Conservation (phyloP, 306 rosid species). For the Vigna trinervia region DNA sequence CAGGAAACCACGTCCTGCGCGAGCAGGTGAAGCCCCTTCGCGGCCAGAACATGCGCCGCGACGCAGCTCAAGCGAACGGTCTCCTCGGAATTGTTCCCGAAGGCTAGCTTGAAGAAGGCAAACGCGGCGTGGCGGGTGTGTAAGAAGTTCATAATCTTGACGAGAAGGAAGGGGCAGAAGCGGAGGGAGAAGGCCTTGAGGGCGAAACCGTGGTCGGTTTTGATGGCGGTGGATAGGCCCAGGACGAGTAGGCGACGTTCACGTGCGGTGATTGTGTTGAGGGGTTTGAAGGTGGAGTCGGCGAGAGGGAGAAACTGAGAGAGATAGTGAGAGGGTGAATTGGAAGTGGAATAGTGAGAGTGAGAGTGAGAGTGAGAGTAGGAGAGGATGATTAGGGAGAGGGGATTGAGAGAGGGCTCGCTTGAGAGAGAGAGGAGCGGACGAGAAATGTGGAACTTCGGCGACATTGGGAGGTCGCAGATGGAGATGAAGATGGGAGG, state of each 20-base stretch:
- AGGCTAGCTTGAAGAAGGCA: constrained; percentile 73
- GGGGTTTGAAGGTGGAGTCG: constrained; percentile 39
- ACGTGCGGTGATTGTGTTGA: constrained; percentile 50
- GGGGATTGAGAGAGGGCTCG: constrained; percentile 2
- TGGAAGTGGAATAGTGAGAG: constrained; percentile 7
- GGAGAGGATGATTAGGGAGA: constrained; percentile 14
- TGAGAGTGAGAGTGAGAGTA: constrained; percentile 8
- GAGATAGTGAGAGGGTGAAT: constrained; percentile 50
- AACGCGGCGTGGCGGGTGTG: constrained; percentile 57
- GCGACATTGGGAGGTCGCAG: constrained; percentile 55
- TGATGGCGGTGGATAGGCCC: constrained; percentile 65
- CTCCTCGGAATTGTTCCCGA: constrained; percentile 50
- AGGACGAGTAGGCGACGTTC: constrained; percentile 65
- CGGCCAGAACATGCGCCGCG: constrained; percentile 65
- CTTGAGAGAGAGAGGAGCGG: constrained; percentile 36
- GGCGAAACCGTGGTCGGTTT: constrained; percentile 45
- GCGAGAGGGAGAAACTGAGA: constrained; percentile 68
- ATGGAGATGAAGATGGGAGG: constrained; percentile 5
- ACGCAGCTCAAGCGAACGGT: constrained; percentile 55
- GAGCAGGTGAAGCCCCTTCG: constrained; percentile 49
- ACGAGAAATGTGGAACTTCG: constrained; percentile 45
- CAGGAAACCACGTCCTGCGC: constrained; percentile 77
- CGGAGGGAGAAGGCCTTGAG: constrained; percentile 58
- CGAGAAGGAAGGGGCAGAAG: constrained; percentile 66
- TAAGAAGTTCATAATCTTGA: constrained; percentile 53